These are phyloP conservation scores for Dillenia turbinata DNA, from an alignment of 164 flowering plant species.

Conservation along the genomic window DNA sequence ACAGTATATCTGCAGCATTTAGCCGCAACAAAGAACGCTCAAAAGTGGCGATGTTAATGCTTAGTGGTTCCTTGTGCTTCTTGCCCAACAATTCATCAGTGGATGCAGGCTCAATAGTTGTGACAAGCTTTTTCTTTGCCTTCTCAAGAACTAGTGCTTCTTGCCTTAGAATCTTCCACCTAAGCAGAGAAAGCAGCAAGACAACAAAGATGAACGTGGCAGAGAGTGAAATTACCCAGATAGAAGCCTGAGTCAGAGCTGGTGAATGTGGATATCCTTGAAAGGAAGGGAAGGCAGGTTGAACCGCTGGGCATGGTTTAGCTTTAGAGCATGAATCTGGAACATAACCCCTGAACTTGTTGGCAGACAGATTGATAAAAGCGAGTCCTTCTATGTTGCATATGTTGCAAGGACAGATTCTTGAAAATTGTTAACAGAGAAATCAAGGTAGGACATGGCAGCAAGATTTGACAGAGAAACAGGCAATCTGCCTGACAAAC, in stretches of 20 bases:
- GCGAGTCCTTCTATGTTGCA: slow-evolving; percentile 40
- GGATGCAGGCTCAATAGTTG: slow-evolving; percentile 26
- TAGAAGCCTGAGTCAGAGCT: slow-evolving; percentile 21
- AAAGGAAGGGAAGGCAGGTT: slow-evolving; percentile 4
- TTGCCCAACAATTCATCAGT: slow-evolving; percentile 33
- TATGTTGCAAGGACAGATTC: slow-evolving; percentile 38
- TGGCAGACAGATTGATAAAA: slow-evolving; percentile 43
- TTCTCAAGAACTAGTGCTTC: slow-evolving; percentile 14
- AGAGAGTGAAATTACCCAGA: slow-evolving; percentile 32
- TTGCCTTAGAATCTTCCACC: slow-evolving; percentile 25
- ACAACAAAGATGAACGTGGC: slow-evolving; percentile 19
- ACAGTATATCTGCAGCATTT: slow-evolving; percentile 41
- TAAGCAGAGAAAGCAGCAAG: slow-evolving; percentile 24
- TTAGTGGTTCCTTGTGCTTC: slow-evolving; percentile 48
- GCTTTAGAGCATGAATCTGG: slow-evolving; percentile 31
- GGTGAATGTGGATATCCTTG: slow-evolving; percentile 9
- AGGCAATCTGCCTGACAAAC: slow-evolving; percentile 44
- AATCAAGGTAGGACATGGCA: slow-evolving; percentile 50
- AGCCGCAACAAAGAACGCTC: slow-evolving; percentile 46
- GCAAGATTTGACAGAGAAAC: slow-evolving; percentile 29
- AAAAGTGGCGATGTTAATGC: slow-evolving; percentile 63
- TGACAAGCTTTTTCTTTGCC: slow-evolving; percentile 21
- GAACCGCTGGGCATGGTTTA: slow-evolving; percentile 19
- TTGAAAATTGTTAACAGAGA: slow-evolving; percentile 44
- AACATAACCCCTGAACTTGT: slow-evolving; percentile 31